Percentiles rank a stretch among this genome's conserved stretches.
Conservation (phyloP, 805 yeast species). For the Candida endomychidarum region DNA sequence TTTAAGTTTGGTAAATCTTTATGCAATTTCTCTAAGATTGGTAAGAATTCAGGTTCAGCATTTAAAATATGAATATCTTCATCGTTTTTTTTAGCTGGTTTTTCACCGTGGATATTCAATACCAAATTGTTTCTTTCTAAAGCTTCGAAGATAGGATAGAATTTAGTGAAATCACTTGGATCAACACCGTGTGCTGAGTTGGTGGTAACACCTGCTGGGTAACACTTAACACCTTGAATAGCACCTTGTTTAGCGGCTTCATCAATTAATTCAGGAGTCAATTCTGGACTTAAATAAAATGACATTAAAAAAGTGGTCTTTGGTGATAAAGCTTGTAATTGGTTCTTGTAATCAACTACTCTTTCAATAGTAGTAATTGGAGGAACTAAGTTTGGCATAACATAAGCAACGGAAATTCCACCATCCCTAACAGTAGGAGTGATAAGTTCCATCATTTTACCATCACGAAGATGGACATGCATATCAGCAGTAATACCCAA, state of each 20-base stretch:
- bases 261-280: conserved; percentile 83
- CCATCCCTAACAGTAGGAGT: conserved; percentile 90
- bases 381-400: conserved; percentile 96
- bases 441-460: conserved; percentile 86
- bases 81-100: conserved; percentile 61
- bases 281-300: conserved; percentile 70
- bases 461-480: conserved; percentile 96
- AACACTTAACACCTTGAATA: conserved; percentile 89
- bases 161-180: conserved; percentile 84
- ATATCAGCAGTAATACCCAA: conserved; percentile 82
- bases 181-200: conserved; percentile 91
- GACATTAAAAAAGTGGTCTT: conserved; percentile 89
- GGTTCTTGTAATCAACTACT: conserved; percentile 66
- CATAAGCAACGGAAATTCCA: conserved; percentile 86
- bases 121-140: conserved; percentile 79
- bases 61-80: conserved; percentile 78
- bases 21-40: conserved; percentile 80
- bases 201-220: conserved; percentile 99
- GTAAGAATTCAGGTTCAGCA: conserved; percentile 91
- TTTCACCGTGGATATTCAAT: conserved; percentile 93
- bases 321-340: conserved; percentile 67
- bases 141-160: conserved; percentile 86
- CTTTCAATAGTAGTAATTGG: conserved; percentile 79
- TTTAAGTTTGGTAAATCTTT: conserved; percentile 79
- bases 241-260: conserved; percentile 70